Conservation (phyloP, 179 eudicot species). For the Amaranthus tricolor region DNA sequence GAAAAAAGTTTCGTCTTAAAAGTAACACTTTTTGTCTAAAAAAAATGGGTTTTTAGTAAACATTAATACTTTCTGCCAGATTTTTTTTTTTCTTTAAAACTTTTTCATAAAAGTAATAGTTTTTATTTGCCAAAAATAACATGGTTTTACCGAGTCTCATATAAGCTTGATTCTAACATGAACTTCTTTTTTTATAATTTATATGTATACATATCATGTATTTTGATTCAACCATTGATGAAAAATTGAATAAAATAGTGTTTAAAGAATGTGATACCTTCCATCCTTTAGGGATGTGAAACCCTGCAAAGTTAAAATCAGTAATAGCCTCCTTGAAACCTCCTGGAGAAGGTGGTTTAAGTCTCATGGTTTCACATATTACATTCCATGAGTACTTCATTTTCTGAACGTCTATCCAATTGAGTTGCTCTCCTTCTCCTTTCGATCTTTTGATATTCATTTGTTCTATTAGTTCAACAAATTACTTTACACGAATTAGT, state of each 20-base stretch:
- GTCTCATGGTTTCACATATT: slow-evolving; percentile 25
- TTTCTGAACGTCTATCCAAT: slow-evolving; percentile 23
- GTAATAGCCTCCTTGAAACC: slow-evolving; percentile 19
- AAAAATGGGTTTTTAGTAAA: too few species aligned
- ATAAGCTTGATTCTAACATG: too few species aligned
- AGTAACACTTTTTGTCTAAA: too few species aligned
- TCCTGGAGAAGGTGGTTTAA: slow-evolving; percentile 16
- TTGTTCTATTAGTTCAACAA: slow-evolving; percentile 17
- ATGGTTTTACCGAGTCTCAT: too few species aligned
- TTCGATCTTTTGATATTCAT: slow-evolving; percentile 15
- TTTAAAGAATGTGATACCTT: slow-evolving; percentile 18
- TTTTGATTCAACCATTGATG: too few species aligned
- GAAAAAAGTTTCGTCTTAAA: too few species aligned
- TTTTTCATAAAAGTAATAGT: too few species aligned
- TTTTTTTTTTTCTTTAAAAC: too few species aligned
- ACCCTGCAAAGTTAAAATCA: slow-evolving; percentile 24
- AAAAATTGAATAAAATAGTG: not conserved
- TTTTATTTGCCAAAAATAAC: too few species aligned
- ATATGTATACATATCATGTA: too few species aligned
- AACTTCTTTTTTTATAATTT: too few species aligned
- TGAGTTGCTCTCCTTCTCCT: slow-evolving; percentile 18
- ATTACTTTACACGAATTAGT: not conserved
- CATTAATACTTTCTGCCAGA: too few species aligned
- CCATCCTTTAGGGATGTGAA: slow-evolving; percentile 29
- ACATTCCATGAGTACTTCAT: slow-evolving; percentile 32